Conservation (phyloP, 345 rosid genomes). For the Fremontodendron californicum region DNA sequence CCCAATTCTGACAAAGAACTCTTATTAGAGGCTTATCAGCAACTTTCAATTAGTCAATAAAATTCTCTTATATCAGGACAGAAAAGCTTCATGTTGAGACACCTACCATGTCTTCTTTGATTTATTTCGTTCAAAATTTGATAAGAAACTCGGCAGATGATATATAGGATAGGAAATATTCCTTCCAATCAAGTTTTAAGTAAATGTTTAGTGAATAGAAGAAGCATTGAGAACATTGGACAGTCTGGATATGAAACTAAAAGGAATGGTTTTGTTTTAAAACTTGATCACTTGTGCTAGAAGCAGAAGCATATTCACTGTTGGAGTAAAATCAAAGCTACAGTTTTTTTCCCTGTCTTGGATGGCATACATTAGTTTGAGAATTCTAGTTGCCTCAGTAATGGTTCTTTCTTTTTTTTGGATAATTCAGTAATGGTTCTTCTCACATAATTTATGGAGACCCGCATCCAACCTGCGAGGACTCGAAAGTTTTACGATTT, state of each 20-base stretch:
- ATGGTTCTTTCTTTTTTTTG: too few species aligned
- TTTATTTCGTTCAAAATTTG: neutral
- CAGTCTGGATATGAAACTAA: too few species aligned
- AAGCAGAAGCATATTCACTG: too few species aligned
- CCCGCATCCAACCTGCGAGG: too few species aligned
- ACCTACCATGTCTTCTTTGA: neutral
- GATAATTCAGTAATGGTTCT: neutral
- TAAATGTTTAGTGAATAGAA: neutral
- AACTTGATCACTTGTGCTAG: too few species aligned
- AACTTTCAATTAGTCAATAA: neutral
- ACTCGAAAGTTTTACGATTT: too few species aligned
- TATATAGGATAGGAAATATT: neutral
- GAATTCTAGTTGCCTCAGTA: neutral
- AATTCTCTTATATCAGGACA: neutral
- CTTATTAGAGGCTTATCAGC: neutral
- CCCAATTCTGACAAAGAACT: neutral
- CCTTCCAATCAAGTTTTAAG: neutral
- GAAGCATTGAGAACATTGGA: neutral
- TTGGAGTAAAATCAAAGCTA: too few species aligned
- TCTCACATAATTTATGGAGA: too few species aligned
- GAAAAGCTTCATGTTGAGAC: neutral
- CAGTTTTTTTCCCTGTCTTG: neutral
- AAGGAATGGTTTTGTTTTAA: too few species aligned
- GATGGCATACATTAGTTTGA: too few species aligned
- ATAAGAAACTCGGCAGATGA: neutral